Percentiles rank a stretch among this genome's conserved stretches.
phyloP scores from a whole-genome alignment of 352 stramenopile genomes.

The Phytophthora vignae region DNA sequence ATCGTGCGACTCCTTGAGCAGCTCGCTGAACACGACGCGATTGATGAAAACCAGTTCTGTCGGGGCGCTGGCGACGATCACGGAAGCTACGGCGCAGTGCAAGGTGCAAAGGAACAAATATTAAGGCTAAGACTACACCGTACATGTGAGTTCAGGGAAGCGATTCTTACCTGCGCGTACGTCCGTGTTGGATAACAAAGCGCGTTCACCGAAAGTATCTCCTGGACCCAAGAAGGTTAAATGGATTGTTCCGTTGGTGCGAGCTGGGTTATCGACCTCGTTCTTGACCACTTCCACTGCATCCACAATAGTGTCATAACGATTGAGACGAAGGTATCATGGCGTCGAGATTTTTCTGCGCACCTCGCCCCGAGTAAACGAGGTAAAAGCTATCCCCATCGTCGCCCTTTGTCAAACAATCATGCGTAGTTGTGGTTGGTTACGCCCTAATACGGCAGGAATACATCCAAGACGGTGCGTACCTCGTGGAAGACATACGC shows the following conservation, averaged over 20 bases:
- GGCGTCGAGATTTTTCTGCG: not conserved
- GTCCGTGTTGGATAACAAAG: constrained; percentile 67
- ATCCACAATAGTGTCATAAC: not conserved
- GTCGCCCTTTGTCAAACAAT: constrained; percentile 55
- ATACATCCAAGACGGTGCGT: not conserved
- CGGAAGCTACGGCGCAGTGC: constrained; percentile 49
- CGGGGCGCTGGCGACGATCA: constrained; percentile 53
- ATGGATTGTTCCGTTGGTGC: constrained; percentile 39
- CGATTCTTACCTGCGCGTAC: constrained; percentile 56
- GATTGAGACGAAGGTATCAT: not conserved
- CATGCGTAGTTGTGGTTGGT: not conserved
- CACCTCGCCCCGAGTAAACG: constrained; percentile 78
- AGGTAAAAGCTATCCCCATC: constrained; percentile 83
- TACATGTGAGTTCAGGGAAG: not conserved
- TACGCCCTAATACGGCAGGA: not conserved
- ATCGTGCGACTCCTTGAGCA: constrained; percentile 72
- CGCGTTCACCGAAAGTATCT: constrained; percentile 83
- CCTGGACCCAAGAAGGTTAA: constrained; percentile 57
- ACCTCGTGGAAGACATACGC: constrained; percentile 74
- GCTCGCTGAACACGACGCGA: constrained; percentile 67
- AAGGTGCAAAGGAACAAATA: constrained; percentile 1
- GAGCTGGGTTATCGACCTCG: constrained; percentile 23
- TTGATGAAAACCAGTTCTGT: constrained; percentile 80
- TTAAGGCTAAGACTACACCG: not conserved
- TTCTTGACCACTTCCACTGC: constrained; percentile 69